Percentiles rank a stretch among this genome's conserved stretches.
Conservation (phyloP, 2,329 filamentous ascomycete genomes). For the Colletotrichum cuscutae region DNA sequence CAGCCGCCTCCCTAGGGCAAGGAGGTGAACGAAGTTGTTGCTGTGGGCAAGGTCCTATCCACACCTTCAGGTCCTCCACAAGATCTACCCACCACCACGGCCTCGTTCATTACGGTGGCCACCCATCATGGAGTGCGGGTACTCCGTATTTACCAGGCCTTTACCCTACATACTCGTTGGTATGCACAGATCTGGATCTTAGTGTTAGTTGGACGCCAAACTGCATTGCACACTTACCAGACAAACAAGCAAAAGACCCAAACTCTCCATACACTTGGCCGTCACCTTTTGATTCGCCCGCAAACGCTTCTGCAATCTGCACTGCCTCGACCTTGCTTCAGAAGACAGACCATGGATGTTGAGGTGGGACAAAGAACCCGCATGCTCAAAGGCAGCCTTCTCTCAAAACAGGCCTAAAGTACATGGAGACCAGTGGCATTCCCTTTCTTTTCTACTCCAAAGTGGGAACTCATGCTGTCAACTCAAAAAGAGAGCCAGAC, state of each 20-base stretch:
- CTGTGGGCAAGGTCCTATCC: neutral
- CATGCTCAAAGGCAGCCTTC: neutral
- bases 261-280: neutral
- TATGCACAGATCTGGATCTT: neutral
- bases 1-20: neutral
- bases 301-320: neutral
- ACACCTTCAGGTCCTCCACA: neutral
- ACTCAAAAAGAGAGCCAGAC: conserved; percentile 7
- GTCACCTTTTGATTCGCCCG: neutral
- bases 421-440: neutral
- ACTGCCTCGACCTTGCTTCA: neutral
- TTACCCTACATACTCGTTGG: neutral
- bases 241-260: neutral
- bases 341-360: neutral
- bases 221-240: neutral
- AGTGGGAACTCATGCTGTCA: neutral
- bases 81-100: neutral
- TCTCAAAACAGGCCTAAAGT: neutral
- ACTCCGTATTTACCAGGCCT: neutral
- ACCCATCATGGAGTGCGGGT: neutral
- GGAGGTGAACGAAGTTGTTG: neutral
- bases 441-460: neutral
- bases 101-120: neutral
- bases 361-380: conserved; percentile 13
- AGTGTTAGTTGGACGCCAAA: neutral